phyloP scores from a whole-genome alignment of 331 rosid species.

The Spiraea crenata region DNA sequence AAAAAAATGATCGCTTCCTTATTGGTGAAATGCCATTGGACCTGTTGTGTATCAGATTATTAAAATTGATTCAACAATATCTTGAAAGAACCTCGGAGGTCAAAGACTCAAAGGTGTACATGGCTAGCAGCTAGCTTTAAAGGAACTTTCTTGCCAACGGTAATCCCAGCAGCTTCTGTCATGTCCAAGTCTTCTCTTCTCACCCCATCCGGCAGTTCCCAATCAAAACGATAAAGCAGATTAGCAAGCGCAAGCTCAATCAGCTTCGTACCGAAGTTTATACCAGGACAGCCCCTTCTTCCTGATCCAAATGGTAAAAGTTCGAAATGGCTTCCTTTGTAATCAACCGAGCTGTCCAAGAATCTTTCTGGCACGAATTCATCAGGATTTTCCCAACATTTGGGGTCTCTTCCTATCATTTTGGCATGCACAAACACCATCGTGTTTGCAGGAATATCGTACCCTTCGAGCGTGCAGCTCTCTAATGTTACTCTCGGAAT shows the following conservation, averaged over 20 bases:
- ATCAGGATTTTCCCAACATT: constrained; percentile 19
- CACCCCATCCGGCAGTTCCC: constrained; percentile 21
- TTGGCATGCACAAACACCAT: constrained; percentile 24
- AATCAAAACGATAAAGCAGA: constrained; percentile 21
- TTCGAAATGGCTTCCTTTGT: constrained; percentile 31
- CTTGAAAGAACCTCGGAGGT: no score
- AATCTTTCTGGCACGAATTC: constrained; percentile 41
- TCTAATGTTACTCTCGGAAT: constrained; percentile 40
- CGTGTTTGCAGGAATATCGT: constrained; percentile 27
- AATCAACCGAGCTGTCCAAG: constrained; percentile 28
- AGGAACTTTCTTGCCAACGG: constrained; percentile 20
- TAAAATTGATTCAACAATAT: no score
- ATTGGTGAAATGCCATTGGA: no score
- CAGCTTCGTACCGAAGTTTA: background rate
- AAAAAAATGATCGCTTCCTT: no score
- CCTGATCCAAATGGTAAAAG: constrained; percentile 38
- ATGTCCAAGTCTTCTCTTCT: constrained; percentile 19
- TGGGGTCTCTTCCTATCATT: constrained; percentile 17
- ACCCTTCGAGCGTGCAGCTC: constrained; percentile 29
- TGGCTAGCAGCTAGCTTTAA: constrained; percentile 13
- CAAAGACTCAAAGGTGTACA: background rate
- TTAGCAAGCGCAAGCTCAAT: constrained; percentile 24
- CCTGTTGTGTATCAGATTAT: no score
- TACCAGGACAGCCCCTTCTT: constrained; percentile 31
- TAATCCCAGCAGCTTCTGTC: constrained; percentile 18